Base-by-base conservation (phyloP, 441 rosid species). In the Erodium trifolium region DNA sequence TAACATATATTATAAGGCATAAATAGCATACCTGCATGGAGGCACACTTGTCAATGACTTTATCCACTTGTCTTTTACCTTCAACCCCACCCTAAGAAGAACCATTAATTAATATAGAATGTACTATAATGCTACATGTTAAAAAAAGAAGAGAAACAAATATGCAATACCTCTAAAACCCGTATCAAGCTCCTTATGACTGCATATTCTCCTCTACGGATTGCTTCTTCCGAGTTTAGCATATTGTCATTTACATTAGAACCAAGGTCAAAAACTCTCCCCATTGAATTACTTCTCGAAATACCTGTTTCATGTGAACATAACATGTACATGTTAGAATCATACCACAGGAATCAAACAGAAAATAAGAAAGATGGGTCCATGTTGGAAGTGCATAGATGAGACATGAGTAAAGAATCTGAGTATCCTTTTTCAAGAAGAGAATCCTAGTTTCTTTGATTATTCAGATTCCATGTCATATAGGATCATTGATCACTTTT, bases 21-120 rank as follows among this genome's bases (percentile, higher is more conserved):
- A 68, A 43, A 75, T 71, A 74, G 47, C 66, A 75, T 79, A 95
- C 99, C 97, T 95, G 99, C 99, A 95, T 92, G 77, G 97, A 87
- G 68, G 98, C 85, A 82, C 99, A 95, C 84, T 89, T 92, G 83
- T 95, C 99, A 73, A 95, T 95, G 80, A 92, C 98, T 82, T 89
- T 89, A 78, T 95, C 99, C 63, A 95, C 98, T 82, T 89, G 96
- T 73, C 91, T 82, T 88, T 95, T 95, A 70, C 97, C 98, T 83
- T 95, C 99, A 63, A 92, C 96, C 71, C 99, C 99, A 70, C 99
- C 98, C 99, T 95, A 76, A 47, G 77, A 66, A 59, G 70, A 80
- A 65, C 68, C 74, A 78, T 66, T 55, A 13, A 64, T 73, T 70
- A 69, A 66, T 73, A 70, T 70, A 79, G 73, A 77, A 49, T 69